Evolutionary conservation across 495 filamentous ascomycete genomes (phyloP), one percentile per base, ranked within the genome.

Genomic region (Apiosordaria backusii): DNA sequence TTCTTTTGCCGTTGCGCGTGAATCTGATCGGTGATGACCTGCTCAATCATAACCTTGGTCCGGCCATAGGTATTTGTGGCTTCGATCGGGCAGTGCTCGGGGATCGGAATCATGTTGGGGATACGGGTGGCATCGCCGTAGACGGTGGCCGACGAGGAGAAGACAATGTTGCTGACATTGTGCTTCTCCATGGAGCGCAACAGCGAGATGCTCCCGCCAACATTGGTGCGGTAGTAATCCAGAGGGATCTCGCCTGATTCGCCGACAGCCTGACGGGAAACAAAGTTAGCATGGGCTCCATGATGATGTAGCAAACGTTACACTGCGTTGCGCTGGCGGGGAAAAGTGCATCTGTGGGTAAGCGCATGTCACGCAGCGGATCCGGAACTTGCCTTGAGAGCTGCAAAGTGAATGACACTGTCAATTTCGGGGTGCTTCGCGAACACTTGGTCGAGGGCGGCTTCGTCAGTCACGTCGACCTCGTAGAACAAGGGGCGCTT

Each of bases 31-130:
- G 89, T 91, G 77, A 98, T 98, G 77, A 96, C 87, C 70, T 75
- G 84, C 83, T 99, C 95, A 65, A 97, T 91, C 69, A 88, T 90
- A 76, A 89, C 85, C 84, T 99, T 99, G 62, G 95, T 98, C 76
- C 90, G 90, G 40, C 95, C 95, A 79, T 99, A 99, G 15, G 95
- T 92, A 85, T 98, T 99, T 61, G 94, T 99, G 22, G 95, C 92
- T 54, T 91, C 93, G 69, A 97, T 90, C 54, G 95, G 95, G 85
- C 95, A 99, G 74, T 91, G 80, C 81, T 99, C 95, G 40, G 96
- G 95, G 74, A 99, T 99, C 70, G 95, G 95, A 71, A 99, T 98
- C 96, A 99, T 98, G 82, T 96, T 89, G 70, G 89, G 88, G 79
- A 97, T 90, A 77, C 92, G 92, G 59, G 96, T 99, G 60, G 96